Evolutionary conservation across 176 grass and related monocot species (phyloP).

Genomic region (Paspalum vaginatum): DNA sequence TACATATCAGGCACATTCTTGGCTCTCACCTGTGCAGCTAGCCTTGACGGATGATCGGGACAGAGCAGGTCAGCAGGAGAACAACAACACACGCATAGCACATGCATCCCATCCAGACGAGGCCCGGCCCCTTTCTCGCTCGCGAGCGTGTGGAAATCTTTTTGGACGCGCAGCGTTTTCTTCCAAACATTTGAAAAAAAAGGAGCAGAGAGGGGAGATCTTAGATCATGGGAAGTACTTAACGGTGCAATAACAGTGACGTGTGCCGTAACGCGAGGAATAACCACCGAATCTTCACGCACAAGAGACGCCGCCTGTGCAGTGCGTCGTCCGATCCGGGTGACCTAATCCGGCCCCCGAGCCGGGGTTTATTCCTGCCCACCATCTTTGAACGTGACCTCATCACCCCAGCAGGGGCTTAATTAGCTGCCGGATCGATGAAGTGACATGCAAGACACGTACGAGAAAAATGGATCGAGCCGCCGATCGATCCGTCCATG

Average conservation of each 20-base stretch:
- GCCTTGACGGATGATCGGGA: conserved; percentile 14
- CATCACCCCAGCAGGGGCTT: not conserved
- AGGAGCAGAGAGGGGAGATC: not conserved
- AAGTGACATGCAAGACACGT: conserved; percentile 34
- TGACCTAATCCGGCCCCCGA: not conserved
- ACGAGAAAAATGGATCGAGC: not conserved
- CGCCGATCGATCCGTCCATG: not conserved
- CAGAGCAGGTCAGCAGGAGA: too few species aligned
- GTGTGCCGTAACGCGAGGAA: not conserved
- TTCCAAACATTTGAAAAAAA: conserved; percentile 3
- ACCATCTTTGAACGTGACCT: conserved; percentile 48
- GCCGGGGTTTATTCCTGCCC: conserved; percentile 30
- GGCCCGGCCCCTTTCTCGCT: not conserved
- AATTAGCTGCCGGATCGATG: too few species aligned
- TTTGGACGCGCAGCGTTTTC: not conserved
- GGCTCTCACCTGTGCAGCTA: conserved; percentile 3
- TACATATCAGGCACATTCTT: not conserved
- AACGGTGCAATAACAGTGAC: conserved; percentile 40
- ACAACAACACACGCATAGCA: too few species aligned
- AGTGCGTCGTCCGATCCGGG: not conserved
- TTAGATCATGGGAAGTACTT: not conserved
- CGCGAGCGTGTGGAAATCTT: not conserved
- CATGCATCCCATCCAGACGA: too few species aligned
- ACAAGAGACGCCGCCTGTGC: not conserved
- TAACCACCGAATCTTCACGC: conserved; percentile 30